Evolutionary conservation across 202 grass and related monocot genomes (phyloP), one percentile per base, ranked within the genome.

Genomic region (Thinopyrum obtusiflorum): DNA sequence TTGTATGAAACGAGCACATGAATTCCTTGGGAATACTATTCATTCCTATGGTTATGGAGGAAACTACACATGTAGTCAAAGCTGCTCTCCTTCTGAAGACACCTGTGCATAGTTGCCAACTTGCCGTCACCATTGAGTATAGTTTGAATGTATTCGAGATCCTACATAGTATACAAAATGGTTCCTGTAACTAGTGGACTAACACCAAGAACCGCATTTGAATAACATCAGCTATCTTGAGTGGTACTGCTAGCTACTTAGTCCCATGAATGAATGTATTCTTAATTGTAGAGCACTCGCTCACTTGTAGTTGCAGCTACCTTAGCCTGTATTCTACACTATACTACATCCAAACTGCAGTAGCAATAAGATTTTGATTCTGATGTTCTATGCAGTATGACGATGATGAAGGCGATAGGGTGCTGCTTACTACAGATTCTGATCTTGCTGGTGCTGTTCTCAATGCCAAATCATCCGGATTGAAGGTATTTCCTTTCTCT

Each of bases 341-440:
- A 24, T 0, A 28, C 20, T 18, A 13, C 21, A n/a, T 42, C 61
- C 14, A 64, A 66, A 35, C 6, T 23, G 17, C 11, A 80, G 28
- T 68, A 55, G 32, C 23, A 75, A 55, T 81, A 73, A 62, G 7
- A 80, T 75, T 26, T 62, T 86, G 14, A 80, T 76, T 24, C 10
- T 86, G 40, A 59, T 83, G 64, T 79, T 81, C 44, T 35, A 49
- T 85, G 76, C 62, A 98, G 97, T 98, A 98, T 70, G 97, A 98
- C 39, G 97, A 96, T 80, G 97, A 98, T 82, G 93, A 98, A 91
- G 92, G 97, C 65, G 97, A 98, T 80, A 91, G 61, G 80, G 93
- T 98, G 61, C 68, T 98, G 31, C 86, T 98, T 23, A 91, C 87
- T 61, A 91, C 88, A 3, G 93, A 96, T 92, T 83, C 77, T 92